Conservation (phyloP, 148 eudicot species). For the Tetragonia tetragonoides region DNA sequence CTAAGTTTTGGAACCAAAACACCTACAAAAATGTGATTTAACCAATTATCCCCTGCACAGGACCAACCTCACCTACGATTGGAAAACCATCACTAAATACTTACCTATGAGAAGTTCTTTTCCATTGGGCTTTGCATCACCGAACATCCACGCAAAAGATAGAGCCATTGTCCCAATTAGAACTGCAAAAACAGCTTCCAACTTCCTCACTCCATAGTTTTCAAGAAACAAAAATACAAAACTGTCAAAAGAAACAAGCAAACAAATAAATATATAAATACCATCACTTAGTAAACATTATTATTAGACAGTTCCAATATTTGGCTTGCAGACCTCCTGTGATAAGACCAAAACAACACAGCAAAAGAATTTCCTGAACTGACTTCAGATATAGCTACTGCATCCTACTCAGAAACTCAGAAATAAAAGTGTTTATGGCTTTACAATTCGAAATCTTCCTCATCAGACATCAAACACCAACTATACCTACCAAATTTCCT, state of each 20-base stretch:
- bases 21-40: constrained; percentile 43
- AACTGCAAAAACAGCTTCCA: constrained; percentile 79
- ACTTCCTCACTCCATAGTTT: constrained; percentile 86
- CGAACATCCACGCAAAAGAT: constrained; percentile 92
- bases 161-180: constrained; percentile 75
- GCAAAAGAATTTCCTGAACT: background rate
- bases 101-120: constrained; percentile 69
- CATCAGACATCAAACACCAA: background rate
- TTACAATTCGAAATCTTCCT: background rate
- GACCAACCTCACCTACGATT: background rate
- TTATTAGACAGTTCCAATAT: background rate
- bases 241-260: constrained; percentile 36
- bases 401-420: background rate
- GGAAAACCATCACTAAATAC: background rate
- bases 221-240: constrained; percentile 76
- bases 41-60: background rate
- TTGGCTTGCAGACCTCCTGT: background rate
- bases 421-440: background rate
- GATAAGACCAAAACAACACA: background rate
- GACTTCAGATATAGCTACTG: background rate
- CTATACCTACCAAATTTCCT: background rate
- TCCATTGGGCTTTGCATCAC: constrained; percentile 71
- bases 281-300: background rate
- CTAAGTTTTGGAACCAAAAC: constrained; percentile 71
- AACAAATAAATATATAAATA: constrained; percentile 15